Evolutionary conservation across 2,329 filamentous ascomycete species (phyloP).

Genomic region (Zarea fungicola): DNA sequence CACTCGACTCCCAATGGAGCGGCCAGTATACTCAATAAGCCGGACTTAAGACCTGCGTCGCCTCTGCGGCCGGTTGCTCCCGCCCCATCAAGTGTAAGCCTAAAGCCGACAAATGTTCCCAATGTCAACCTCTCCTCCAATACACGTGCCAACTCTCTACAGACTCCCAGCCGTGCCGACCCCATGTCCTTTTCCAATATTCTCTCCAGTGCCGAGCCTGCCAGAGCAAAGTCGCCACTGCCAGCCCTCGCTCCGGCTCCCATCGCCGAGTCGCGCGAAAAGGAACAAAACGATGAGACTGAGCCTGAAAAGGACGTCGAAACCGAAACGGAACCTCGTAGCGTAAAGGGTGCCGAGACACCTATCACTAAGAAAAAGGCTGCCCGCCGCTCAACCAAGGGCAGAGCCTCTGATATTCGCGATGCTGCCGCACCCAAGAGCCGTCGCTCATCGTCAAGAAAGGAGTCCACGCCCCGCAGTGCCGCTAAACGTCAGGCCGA

Average conservation of each 20-base stretch:
- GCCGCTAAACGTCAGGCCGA: slow-evolving; percentile 57
- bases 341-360: slow-evolving; percentile 5
- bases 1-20: slow-evolving; percentile 37
- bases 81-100: slow-evolving; percentile 32
- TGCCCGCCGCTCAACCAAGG: slow-evolving; percentile 38
- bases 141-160: slow-evolving; percentile 11
- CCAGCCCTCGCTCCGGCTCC: slow-evolving; percentile 29
- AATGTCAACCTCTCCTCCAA: slow-evolving; percentile 16
- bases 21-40: slow-evolving; percentile 32
- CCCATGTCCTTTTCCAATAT: slow-evolving; percentile 97
- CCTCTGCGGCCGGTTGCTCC: slow-evolving; percentile 33
- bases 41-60: slow-evolving; percentile 36
- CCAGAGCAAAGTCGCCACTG: slow-evolving; percentile 46
- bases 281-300: slow-evolving; percentile 11
- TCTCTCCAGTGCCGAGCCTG: slow-evolving; percentile 71
- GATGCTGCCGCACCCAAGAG: slow-evolving; percentile 45
- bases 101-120: too few species aligned
- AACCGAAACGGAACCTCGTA: slow-evolving; percentile 27
- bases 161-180: slow-evolving; percentile 73
- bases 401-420: slow-evolving; percentile 47
- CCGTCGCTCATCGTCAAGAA: slow-evolving; percentile 48
- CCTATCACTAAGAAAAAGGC: slow-evolving; percentile 23
- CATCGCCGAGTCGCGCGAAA: slow-evolving; percentile 22
- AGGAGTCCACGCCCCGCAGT: slow-evolving; percentile 42
- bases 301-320: slow-evolving; percentile 29